Conservation (phyloP, 1,139 yeast genomes). For the Spencermartinsiella ligniputridi region DNA sequence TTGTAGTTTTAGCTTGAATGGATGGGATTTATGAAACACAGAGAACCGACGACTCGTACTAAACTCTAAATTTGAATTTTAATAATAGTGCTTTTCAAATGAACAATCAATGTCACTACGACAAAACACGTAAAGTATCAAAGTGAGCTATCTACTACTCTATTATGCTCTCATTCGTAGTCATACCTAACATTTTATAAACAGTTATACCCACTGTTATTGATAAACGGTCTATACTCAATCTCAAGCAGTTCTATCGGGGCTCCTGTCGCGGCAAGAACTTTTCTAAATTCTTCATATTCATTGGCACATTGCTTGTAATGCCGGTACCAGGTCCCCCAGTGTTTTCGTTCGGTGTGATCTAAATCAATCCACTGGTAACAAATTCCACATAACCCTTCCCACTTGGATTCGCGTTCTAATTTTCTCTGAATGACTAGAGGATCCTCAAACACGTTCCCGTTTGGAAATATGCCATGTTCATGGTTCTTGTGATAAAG, state of each 20-base stretch:
- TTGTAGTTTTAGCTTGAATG: slow-evolving; percentile 1
- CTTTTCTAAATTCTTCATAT: slow-evolving; percentile 27
- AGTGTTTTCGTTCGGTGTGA: slow-evolving; percentile 23
- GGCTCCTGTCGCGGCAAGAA: slow-evolving; percentile 23
- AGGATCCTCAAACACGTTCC: slow-evolving; percentile 28
- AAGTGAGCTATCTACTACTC: not conserved
- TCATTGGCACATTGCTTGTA: slow-evolving; percentile 29
- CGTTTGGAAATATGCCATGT: slow-evolving; percentile 30
- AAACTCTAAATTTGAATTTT: too few relatives aligned
- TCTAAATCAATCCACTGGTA: slow-evolving; percentile 30
- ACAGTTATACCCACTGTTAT: too few relatives aligned
- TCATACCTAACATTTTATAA: too few relatives aligned
- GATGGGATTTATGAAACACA: too few relatives aligned
- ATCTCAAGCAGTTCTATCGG: slow-evolving; percentile 25
- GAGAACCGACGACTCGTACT: too few relatives aligned
- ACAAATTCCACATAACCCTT: slow-evolving; percentile 30
- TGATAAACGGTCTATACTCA: slow-evolving; percentile 2
- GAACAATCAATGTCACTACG: too few relatives aligned
- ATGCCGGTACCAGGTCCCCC: slow-evolving; percentile 32
- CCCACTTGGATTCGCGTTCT: slow-evolving; percentile 27
- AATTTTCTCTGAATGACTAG: slow-evolving; percentile 25
- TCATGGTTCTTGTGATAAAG: slow-evolving; percentile 30
- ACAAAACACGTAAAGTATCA: too few relatives aligned
- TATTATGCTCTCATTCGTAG: not conserved
- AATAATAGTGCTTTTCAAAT: too few relatives aligned